phyloP scores from a whole-genome alignment of 257 asterid species.

The Catharanthus roseus region DNA sequence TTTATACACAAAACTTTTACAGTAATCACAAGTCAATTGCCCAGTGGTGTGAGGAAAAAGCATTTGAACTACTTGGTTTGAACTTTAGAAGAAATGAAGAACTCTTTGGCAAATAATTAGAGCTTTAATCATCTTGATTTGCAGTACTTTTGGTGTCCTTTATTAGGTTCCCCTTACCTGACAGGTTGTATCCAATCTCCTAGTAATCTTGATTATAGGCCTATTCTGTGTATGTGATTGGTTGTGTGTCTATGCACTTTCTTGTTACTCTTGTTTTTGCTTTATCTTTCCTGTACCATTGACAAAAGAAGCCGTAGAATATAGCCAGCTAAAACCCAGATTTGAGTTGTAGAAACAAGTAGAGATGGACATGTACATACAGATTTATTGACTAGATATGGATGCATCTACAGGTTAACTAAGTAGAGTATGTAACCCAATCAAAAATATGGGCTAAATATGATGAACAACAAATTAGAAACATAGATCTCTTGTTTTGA shows the following conservation, averaged over 20 bases:
- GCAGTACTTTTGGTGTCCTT: too few species aligned
- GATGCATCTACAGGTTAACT: constrained; percentile 12
- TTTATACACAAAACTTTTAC: not conserved
- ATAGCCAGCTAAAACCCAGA: not conserved
- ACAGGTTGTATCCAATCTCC: too few species aligned
- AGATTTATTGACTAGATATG: constrained; percentile 6
- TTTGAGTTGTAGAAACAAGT: not conserved
- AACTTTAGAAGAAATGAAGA: not conserved
- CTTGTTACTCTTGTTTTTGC: not conserved
- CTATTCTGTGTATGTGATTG: not conserved
- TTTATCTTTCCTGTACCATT: not conserved
- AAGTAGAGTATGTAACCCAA: not conserved
- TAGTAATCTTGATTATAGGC: not conserved
- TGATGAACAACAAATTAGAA: not conserved
- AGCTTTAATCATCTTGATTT: not conserved
- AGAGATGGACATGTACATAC: not conserved
- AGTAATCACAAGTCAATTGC: not conserved
- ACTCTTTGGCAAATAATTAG: not conserved
- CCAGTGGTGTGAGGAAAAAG: not conserved
- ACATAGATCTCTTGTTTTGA: constrained; percentile 1
- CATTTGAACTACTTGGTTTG: not conserved
- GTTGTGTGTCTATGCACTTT: not conserved
- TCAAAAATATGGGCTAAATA: constrained; percentile 3
- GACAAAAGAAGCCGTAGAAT: not conserved
- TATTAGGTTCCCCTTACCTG: too few species aligned